Evolutionary conservation across 2,329 filamentous ascomycete genomes (phyloP).

Genomic region (Fusarium caatingaense): DNA sequence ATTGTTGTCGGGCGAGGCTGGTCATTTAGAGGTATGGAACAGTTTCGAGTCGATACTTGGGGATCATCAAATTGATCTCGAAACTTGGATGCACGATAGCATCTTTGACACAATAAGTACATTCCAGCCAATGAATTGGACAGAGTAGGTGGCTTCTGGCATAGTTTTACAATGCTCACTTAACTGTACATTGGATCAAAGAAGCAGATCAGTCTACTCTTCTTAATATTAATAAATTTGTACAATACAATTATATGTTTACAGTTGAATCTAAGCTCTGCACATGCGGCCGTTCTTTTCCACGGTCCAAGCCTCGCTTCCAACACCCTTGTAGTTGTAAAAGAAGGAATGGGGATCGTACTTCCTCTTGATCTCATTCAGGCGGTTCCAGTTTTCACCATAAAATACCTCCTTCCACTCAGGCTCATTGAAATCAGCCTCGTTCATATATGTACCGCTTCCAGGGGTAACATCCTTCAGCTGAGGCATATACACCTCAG

Average conservation of each 20-base stretch:
- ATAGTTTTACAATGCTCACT: no score
- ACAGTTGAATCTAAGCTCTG: conserved; percentile 32
- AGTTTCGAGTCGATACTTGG: background rate
- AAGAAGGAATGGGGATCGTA: conserved; percentile 62
- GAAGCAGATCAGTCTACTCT: background rate
- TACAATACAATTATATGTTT: background rate
- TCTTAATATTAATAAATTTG: background rate
- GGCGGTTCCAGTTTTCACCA: conserved; percentile 57
- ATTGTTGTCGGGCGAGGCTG: accelerated
- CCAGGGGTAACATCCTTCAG: conserved; percentile 53
- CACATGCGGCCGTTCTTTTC: conserved; percentile 36
- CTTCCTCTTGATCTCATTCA: conserved; percentile 61
- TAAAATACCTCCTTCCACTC: conserved; percentile 60
- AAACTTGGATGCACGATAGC: conserved; percentile 11
- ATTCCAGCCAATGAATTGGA: background rate
- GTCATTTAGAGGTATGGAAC: background rate
- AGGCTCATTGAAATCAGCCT: conserved; percentile 60
- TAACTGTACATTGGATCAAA: no score
- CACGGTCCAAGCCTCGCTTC: conserved; percentile 60
- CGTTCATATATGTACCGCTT: conserved; percentile 62
- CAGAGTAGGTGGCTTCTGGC: background rate
- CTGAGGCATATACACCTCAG: conserved; percentile 43
- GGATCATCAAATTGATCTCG: background rate
- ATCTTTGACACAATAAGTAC: background rate
- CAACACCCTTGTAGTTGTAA: conserved; percentile 62